phyloP scores from a whole-genome alignment of 2,329 filamentous ascomycete genomes.

The Aspergillus cejpii region DNA sequence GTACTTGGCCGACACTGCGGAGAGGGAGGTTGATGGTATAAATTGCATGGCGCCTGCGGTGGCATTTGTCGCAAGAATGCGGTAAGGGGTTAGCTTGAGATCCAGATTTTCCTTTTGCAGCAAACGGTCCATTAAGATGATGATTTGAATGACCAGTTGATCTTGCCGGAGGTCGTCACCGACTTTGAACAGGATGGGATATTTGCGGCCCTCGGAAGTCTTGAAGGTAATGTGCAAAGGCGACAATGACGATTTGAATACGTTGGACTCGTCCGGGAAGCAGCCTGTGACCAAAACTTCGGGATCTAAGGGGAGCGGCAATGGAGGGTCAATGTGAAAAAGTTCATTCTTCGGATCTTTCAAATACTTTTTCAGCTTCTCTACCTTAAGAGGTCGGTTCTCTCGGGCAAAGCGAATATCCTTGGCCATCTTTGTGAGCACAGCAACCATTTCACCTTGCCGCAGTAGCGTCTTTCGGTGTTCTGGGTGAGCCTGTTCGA shows the following conservation, averaged over 20 bases:
- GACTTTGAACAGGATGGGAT: slow-evolving; percentile 94
- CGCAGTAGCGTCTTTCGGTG: slow-evolving; percentile 69
- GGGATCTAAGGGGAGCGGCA: slow-evolving; percentile 84
- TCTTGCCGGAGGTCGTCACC: slow-evolving; percentile 95
- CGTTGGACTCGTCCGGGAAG: slow-evolving; percentile 73
- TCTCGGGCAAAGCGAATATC: slow-evolving; percentile 78
- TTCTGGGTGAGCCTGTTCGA: slow-evolving; percentile 67
- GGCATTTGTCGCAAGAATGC: slow-evolving; percentile 87
- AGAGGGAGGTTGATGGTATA: slow-evolving; percentile 76
- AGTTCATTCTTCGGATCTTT: slow-evolving; percentile 88
- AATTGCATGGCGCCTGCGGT: slow-evolving; percentile 90
- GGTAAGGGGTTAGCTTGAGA: slow-evolving; percentile 89
- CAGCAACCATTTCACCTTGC: slow-evolving; percentile 82
- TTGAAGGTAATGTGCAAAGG: slow-evolving; percentile 89
- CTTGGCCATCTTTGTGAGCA: slow-evolving; percentile 80
- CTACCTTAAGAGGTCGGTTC: slow-evolving; percentile 70
- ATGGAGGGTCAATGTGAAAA: slow-evolving; percentile 69
- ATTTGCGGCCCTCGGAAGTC: slow-evolving; percentile 67
- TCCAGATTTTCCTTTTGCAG: slow-evolving; percentile 94
- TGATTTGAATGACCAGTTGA: slow-evolving; percentile 94
- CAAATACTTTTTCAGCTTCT: slow-evolving; percentile 75
- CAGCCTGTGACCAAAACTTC: slow-evolving; percentile 71
- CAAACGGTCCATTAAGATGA: slow-evolving; percentile 94
- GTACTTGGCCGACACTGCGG: slow-evolving; percentile 76
- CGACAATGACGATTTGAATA: slow-evolving; percentile 92